Evolutionary conservation across 176 grass and related monocot genomes (phyloP).

Genomic region (Cymbopogon citratus): DNA sequence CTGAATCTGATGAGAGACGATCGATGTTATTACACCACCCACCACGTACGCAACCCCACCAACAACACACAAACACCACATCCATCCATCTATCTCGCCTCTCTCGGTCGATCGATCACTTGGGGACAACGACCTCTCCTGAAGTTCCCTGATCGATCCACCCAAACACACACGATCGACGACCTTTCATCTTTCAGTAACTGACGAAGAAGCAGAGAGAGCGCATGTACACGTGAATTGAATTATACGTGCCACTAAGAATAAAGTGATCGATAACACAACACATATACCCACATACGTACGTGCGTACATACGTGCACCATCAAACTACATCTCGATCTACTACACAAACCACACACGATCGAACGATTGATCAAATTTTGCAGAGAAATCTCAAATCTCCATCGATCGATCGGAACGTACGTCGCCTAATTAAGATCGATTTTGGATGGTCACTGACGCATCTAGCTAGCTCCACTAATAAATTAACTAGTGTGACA

Average conservation of each 20-base stretch:
- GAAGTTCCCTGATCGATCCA: neutral
- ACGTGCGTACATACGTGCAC: neutral
- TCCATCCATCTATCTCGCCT: neutral
- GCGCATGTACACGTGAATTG: neutral
- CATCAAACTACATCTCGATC: neutral
- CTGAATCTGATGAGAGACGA: neutral
- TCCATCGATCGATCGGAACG: neutral
- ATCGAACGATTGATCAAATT: neutral
- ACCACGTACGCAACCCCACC: conserved; percentile 19
- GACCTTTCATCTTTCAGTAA: too few relatives aligned
- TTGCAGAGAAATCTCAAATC: neutral
- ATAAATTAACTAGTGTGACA: conserved; percentile 32
- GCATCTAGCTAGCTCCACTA: conserved; percentile 29
- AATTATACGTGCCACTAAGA: neutral
- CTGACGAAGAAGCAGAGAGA: neutral
- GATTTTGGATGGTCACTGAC: conserved; percentile 6
- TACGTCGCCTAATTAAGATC: neutral
- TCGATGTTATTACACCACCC: neutral
- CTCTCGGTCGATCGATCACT: neutral
- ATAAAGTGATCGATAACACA: neutral
- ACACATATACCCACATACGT: neutral
- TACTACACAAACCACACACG: conserved; percentile 7
- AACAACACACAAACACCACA: neutral
- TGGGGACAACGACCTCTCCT: conserved; percentile 7
- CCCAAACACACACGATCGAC: neutral